Evolutionary conservation across 225 moss, liverwort and hornwort species (phyloP), one percentile per base, ranked within the genome.

Genomic region (Neckera pumila): DNA sequence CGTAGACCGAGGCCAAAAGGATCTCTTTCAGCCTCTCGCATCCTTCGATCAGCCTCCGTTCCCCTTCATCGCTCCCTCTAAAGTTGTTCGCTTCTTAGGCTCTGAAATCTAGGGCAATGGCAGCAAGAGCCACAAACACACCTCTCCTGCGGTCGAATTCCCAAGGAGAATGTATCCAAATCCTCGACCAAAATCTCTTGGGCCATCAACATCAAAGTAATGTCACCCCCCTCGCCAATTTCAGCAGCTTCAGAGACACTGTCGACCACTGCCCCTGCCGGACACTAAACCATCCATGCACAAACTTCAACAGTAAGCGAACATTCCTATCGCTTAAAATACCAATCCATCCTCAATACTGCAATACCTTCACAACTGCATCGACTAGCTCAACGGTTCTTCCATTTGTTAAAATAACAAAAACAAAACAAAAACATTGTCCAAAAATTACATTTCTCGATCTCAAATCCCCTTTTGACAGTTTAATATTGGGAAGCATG

Each of bases 1-100:
- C 96, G 90, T 30, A 93, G 75, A 21, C 97, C 94, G 10, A 93
- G 62, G 23, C 91, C 90, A 33, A 98, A 98, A 17, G 97, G 96
- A 84, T 98, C 96, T 57, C 95, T 96, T 54, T 96, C 95, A 42
- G 85, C 83, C 73, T 92, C 92, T 15, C 96, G 97, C 61, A 91
- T n/a, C 85, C 63, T 96, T 92, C 36, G 98, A 92, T 81, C 93
- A 92, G 19, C 85, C 89, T 57, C 69, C 87, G 47, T 87, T 89
- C 8, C 87, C 89, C 80, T 93, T 93, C 93, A 93, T 93, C 79
- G 28, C 79, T 19, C 38, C 82, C 54, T 27, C 19, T 66, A 26
- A 53, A 51, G 83, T 51, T 72, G 10, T 62, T 87, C 51, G 18
- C 81, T 31, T 69, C n/a, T 42, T 43, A 76, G 28, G 77, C 45